Base-by-base conservation (phyloP, 306 rosid genomes). In the Dalbergia oliveri region DNA sequence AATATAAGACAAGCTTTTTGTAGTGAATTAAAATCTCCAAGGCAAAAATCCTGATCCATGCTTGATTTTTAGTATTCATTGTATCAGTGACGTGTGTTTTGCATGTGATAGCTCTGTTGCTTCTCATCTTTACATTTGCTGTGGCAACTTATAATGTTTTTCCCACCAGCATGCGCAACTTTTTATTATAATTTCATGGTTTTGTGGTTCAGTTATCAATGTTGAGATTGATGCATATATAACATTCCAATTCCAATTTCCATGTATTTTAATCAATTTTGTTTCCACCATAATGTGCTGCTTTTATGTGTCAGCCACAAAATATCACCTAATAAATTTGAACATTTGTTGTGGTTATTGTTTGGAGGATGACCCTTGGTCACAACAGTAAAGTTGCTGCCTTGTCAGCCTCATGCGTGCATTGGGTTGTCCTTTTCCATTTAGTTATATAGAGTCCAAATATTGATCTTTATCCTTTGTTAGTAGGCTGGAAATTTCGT, bases 401-500 rank as follows among this genome's bases (percentile, higher is more conserved):
- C 45, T 45, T 59, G 58, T 66, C 41, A 66, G 34, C 35, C 16
- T 39, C n/a, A 5, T 63, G 75, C 31, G 45, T 63, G 75, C 31
- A 56, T 33, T 60, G 62, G 58, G 71, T 37, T 76, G 19, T 49
- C 26, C 3, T 72, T 34, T 34, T 78, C 23, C 41, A 58, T 54
- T 76, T 73, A 9, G 50, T 61, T 69, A 63, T 70, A 8, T 79
- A 60, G 77, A 64, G 41, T 62, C 73, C 80, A 72, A 69, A 69
- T 88, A 82, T 86, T 92, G 87, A 92, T 87, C 73, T 90, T 84
- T 83, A 57, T 90, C 76, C 83, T 79, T 35, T 91, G 92, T 91
- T 93, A 86, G 96, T 93, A 95, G 99, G 99, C 99, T 93, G 99
- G 99, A 91, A 95, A 88, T 86, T 90, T 88, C 86, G 96, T 95